A percentile compares a stretch with the other conserved stretches of the same genome.
Conservation (phyloP, 2,329 filamentous ascomycete genomes). For the Byssothecium circinans region DNA sequence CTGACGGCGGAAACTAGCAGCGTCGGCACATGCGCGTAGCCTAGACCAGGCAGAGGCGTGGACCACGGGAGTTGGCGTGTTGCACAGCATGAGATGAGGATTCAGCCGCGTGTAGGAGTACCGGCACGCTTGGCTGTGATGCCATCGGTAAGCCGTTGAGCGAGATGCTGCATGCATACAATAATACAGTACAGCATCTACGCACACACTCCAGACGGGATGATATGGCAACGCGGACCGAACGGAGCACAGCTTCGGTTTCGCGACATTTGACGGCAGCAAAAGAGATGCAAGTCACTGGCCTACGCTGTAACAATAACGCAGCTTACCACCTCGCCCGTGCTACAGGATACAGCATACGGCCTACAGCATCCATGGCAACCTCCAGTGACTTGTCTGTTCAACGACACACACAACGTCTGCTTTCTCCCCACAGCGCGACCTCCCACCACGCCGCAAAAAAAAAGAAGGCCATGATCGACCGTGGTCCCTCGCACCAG, state of each 20-base stretch:
- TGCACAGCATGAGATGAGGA: conserved; percentile 38
- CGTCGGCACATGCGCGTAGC: conserved; percentile 16
- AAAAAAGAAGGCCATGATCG: too few relatives aligned
- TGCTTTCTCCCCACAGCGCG: not conserved
- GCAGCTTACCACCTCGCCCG: conserved; percentile 4
- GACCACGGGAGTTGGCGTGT: conserved; percentile 24
- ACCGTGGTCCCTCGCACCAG: too few relatives aligned
- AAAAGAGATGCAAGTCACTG: conserved; percentile 2
- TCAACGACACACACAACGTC: not conserved
- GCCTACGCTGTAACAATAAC: conserved; percentile 5
- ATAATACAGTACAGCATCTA: too few relatives aligned
- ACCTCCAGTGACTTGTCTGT: not conserved
- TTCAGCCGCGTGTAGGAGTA: conserved; percentile 16
- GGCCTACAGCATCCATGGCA: not conserved
- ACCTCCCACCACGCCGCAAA: not conserved
- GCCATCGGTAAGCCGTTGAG: conserved; percentile 19
- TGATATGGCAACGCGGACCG: not conserved
- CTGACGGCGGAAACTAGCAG: conserved; percentile 43
- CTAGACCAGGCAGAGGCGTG: conserved; percentile 32
- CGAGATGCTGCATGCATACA: not conserved
- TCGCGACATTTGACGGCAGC: not conserved
- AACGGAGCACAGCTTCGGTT: not conserved
- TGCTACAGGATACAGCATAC: not conserved
- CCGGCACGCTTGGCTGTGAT: too few relatives aligned
- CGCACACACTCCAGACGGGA: not conserved